Conservation (phyloP, 176 grass and related monocot genomes). For the Zea mays region DNA sequence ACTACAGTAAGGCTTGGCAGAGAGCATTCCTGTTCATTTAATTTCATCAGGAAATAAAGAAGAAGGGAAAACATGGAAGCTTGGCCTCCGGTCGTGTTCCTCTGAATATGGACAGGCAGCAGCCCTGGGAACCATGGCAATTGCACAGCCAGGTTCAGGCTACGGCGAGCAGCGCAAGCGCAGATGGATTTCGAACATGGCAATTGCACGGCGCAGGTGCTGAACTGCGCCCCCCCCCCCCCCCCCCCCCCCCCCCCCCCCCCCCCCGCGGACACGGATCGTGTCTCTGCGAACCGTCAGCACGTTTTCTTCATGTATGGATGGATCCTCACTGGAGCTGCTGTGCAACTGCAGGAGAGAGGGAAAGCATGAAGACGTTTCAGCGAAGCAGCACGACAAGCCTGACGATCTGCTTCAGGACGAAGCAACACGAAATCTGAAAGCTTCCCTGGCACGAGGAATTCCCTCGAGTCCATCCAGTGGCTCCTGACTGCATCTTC, state of each 20-base stretch:
- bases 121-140: background rate
- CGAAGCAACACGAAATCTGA: background rate
- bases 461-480: background rate
- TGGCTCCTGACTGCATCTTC: no score
- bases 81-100: background rate
- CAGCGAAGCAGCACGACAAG: background rate
- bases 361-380: background rate
- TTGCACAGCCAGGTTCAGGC: constrained; percentile 30
- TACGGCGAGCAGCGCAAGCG: constrained; percentile 23
- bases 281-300: background rate
- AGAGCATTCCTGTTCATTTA: no score
- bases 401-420: no score
- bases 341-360: background rate
- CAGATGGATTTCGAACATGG: constrained; percentile 11
- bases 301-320: background rate
- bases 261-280: background rate
- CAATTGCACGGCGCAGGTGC: background rate
- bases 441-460: background rate
- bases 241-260: no score
- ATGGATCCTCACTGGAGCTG: background rate
- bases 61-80: no score
- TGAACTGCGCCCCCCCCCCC: background rate
- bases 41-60: no score
- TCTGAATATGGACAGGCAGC: constrained; percentile 31
- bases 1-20: no score